A percentile compares a stretch with the other conserved stretches of the same genome.
Conservation (phyloP, 2,329 filamentous ascomycete species). For the Fusarium virguliforme region DNA sequence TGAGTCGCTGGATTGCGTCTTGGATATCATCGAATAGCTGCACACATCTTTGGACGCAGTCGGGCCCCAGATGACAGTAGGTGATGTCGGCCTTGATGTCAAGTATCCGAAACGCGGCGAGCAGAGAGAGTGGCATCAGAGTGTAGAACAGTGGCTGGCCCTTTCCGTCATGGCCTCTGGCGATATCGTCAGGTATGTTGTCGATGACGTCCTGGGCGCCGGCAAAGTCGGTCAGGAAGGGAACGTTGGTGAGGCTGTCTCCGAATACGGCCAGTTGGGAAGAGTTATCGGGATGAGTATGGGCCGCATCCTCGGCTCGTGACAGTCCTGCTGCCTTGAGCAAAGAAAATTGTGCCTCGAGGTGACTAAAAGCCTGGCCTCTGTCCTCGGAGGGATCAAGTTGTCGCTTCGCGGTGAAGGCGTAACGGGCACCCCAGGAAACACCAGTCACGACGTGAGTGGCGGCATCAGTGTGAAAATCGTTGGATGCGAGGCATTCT, state of each 20-base stretch:
- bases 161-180: background rate
- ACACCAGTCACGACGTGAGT: constrained; percentile 9
- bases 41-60: constrained; percentile 10
- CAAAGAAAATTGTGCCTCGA: background rate
- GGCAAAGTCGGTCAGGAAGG: background rate
- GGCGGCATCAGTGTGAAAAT: background rate
- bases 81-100: background rate
- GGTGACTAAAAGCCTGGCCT: background rate
- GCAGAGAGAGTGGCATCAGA: constrained; percentile 3
- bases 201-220: background rate
- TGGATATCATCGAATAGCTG: constrained; percentile 6
- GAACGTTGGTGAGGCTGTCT: background rate
- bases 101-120: background rate
- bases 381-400: background rate
- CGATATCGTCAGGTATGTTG: background rate
- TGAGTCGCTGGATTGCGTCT: background rate
- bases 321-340: background rate
- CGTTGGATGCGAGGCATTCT: background rate
- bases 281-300: background rate
- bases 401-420: background rate
- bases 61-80: background rate
- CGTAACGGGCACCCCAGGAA: background rate
- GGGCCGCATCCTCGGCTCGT: background rate
- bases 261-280: background rate
- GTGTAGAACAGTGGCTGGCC: background rate